Percentiles rank a stretch among this genome's conserved stretches.
Conservation (phyloP, 192 early-diverging fungal species). For the Coemansia sp. region DNA sequence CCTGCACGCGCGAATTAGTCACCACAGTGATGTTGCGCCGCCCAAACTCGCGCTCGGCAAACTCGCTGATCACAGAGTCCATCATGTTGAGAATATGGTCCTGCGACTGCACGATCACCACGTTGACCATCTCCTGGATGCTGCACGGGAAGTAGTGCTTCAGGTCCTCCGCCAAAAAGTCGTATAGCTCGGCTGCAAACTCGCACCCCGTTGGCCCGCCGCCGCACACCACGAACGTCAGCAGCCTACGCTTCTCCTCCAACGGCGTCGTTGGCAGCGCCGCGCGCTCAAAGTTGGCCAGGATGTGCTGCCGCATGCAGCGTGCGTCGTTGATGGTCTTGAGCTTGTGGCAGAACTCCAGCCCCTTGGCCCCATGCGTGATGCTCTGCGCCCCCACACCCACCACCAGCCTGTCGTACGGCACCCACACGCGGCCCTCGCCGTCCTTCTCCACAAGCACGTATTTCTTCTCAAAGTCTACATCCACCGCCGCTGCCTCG, state of each 20-base stretch:
- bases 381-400: slow-evolving; percentile 77
- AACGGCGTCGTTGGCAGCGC: slow-evolving; percentile 61
- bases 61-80: slow-evolving; percentile 72
- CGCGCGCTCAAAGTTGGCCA: slow-evolving; percentile 80
- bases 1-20: slow-evolving; percentile 60
- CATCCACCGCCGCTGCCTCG: slow-evolving; percentile 79
- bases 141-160: slow-evolving; percentile 67
- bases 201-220: slow-evolving; percentile 85
- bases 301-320: slow-evolving; percentile 70
- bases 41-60: slow-evolving; percentile 68
- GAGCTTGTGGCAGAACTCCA: slow-evolving; percentile 78
- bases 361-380: slow-evolving; percentile 77
- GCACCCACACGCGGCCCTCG: slow-evolving; percentile 58
- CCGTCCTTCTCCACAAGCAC: slow-evolving; percentile 68
- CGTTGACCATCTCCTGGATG: slow-evolving; percentile 65
- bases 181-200: slow-evolving; percentile 73
- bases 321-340: slow-evolving; percentile 82
- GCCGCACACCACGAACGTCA: slow-evolving; percentile 84
- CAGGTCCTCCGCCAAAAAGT: slow-evolving; percentile 81
- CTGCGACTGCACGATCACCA: slow-evolving; percentile 80
- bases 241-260: slow-evolving; percentile 60
- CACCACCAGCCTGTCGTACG: slow-evolving; percentile 81
- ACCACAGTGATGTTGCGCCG: slow-evolving; percentile 76
- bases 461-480: slow-evolving; percentile 75
- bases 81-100: slow-evolving; percentile 74